Percentiles rank a stretch among this genome's conserved stretches.
Evolutionary conservation across 2,329 filamentous ascomycete genomes (phyloP).

Genomic region (Alternaria dauci): DNA sequence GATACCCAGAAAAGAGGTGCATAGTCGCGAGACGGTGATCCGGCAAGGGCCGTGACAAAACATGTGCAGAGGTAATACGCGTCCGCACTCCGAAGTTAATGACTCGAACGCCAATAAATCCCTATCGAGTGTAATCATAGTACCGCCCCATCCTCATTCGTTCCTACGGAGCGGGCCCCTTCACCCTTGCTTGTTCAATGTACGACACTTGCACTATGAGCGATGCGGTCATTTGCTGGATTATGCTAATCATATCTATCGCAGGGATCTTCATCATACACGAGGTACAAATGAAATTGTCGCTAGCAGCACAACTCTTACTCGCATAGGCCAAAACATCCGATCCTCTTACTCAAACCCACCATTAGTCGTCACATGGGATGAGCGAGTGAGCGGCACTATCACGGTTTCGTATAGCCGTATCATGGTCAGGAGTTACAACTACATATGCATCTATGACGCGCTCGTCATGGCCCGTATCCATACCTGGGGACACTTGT

Average conservation of each 20-base stretch:
- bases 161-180: conserved; percentile 25
- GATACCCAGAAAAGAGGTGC: conserved; percentile 24
- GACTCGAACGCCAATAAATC: conserved; percentile 41
- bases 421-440: conserved; percentile 17
- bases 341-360: conserved; percentile 18
- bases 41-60: conserved; percentile 29
- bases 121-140: conserved; percentile 34
- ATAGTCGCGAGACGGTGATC: conserved; percentile 24
- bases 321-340: conserved; percentile 35
- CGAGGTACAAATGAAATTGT: conserved; percentile 22
- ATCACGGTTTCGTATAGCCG: conserved; percentile 21
- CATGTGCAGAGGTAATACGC: conserved; percentile 32
- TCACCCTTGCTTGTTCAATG: conserved; percentile 38
- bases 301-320: conserved; percentile 27
- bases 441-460: conserved; percentile 34
- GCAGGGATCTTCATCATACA: conserved; percentile 5
- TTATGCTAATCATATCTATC: conserved; percentile 34
- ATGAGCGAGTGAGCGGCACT: conserved; percentile 28
- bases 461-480: conserved; percentile 19
- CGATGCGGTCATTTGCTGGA: conserved; percentile 26
- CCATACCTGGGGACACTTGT: conserved; percentile 6
- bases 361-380: conserved; percentile 27
- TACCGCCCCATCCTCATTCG: conserved; percentile 38
- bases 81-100: conserved; percentile 28
- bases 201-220: conserved; percentile 34